These are phyloP conservation scores for Candida boidinii DNA, from an alignment of 805 yeast genomes.

Conservation along the genomic window DNA sequence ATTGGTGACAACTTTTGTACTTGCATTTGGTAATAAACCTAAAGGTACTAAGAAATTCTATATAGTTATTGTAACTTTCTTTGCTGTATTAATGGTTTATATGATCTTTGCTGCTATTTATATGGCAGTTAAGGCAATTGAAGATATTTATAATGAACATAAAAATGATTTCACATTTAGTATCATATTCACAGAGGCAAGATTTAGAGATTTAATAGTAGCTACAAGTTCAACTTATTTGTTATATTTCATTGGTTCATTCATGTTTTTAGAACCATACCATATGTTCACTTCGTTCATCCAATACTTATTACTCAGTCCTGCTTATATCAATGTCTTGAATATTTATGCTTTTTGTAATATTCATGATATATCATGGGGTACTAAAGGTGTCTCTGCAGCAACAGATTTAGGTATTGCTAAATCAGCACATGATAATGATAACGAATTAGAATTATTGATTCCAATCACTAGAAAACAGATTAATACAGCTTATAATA, in stretches of 20 bases:
- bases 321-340: constrained; percentile 83
- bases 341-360: constrained; percentile 95
- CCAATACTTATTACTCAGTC: constrained; percentile 79
- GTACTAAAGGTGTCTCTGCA: constrained; percentile 80
- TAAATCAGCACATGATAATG: constrained; percentile 40
- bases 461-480: constrained; percentile 72
- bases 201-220: constrained; percentile 81
- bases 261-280: constrained; percentile 82
- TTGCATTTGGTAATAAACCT: constrained; percentile 92
- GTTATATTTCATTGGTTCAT: constrained; percentile 69
- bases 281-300: constrained; percentile 83
- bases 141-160: constrained; percentile 28
- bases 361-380: constrained; percentile 96
- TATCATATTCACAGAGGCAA: constrained; percentile 51
- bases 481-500: constrained; percentile 65
- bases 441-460: constrained; percentile 59
- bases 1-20: constrained; percentile 74
- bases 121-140: constrained; percentile 58
- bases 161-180: constrained; percentile 30
- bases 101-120: constrained; percentile 82
- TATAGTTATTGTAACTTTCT: constrained; percentile 62
- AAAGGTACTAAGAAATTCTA: constrained; percentile 81
- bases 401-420: constrained; percentile 79
- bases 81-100: constrained; percentile 83
- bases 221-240: constrained; percentile 80